A percentile compares a stretch with the other conserved stretches of the same genome.
Conservation (phyloP, 345 rosid species). For the Bruguiera gymnorhiza region DNA sequence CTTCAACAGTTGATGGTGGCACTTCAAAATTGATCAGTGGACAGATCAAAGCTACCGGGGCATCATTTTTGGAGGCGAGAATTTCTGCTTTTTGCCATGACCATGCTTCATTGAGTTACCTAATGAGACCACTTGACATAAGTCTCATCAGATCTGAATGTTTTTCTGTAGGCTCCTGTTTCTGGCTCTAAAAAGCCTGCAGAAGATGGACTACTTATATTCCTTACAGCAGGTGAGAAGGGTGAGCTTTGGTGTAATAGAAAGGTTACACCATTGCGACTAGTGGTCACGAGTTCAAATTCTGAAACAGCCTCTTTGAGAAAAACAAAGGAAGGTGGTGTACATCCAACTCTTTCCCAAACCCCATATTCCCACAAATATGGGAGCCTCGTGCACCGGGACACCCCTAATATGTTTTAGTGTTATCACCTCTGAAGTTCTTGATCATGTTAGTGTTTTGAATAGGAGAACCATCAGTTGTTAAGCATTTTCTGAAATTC, state of each 20-base stretch:
- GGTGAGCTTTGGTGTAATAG: not conserved
- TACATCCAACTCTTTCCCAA: too few relatives aligned
- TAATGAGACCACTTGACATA: constrained; percentile 5
- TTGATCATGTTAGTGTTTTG: too few relatives aligned
- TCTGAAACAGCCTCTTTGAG: too few relatives aligned
- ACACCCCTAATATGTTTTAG: too few relatives aligned
- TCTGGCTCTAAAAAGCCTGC: constrained; percentile 96
- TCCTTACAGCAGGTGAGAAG: constrained; percentile 78
- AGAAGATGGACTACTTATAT: constrained; percentile 82
- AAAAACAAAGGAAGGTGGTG: too few relatives aligned
- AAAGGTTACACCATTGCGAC: too few relatives aligned
- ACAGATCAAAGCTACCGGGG: constrained; percentile 65
- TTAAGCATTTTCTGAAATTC: too few relatives aligned
- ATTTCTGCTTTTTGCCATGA: not conserved
- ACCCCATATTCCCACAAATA: too few relatives aligned
- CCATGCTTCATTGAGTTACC: not conserved
- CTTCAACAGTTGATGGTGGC: constrained; percentile 85
- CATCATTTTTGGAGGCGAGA: constrained; percentile 76
- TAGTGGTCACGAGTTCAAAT: too few relatives aligned
- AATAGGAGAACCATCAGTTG: too few relatives aligned
- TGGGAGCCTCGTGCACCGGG: too few relatives aligned
- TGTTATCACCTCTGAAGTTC: too few relatives aligned
- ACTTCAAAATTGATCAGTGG: constrained; percentile 62
- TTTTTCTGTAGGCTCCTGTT: constrained; percentile 73
- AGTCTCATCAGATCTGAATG: not conserved